Evolutionary conservation across 805 yeast genomes (phyloP).

Genomic region (Lachancea sp.): DNA sequence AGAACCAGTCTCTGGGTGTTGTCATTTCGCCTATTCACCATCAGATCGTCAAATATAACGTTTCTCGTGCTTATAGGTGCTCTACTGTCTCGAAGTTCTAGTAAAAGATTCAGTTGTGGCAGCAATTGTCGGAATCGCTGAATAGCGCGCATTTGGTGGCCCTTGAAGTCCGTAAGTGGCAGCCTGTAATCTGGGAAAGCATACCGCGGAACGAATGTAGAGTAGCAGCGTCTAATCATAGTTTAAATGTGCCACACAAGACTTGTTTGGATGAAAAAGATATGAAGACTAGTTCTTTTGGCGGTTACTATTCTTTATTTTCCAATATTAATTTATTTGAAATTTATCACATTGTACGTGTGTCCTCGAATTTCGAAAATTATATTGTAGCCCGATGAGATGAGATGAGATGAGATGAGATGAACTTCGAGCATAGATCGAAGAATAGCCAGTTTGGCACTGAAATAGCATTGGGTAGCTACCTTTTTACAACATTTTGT

Average conservation of each 20-base stretch:
- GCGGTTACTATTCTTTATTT: neutral
- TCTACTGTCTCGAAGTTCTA: constrained; percentile 83
- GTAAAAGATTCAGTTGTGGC: constrained; percentile 72
- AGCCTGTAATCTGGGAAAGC: constrained; percentile 71
- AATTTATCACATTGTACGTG: no score
- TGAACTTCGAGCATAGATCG: constrained; percentile 1
- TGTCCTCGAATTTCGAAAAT: no score
- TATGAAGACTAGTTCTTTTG: neutral
- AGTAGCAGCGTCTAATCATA: constrained; percentile 9
- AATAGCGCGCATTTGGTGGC: constrained; percentile 82
- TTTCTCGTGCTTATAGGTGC: constrained; percentile 85
- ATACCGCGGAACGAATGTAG: constrained; percentile 55
- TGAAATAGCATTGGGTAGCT: no score
- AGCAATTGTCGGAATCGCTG: constrained; percentile 58
- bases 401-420: neutral
- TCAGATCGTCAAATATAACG: constrained; percentile 62
- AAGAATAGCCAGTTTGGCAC: no score
- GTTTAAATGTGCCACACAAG: neutral
- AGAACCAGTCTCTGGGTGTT: constrained; percentile 36
- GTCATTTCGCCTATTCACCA: constrained; percentile 43
- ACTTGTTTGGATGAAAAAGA: no score
- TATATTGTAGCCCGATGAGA: no score
- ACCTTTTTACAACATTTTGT: no score
- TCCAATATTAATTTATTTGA: neutral
- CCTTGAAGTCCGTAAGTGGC: constrained; percentile 73